Conservation (phyloP, 2,329 filamentous ascomycete genomes). For the Gnomoniopsis smithogilvyi region DNA sequence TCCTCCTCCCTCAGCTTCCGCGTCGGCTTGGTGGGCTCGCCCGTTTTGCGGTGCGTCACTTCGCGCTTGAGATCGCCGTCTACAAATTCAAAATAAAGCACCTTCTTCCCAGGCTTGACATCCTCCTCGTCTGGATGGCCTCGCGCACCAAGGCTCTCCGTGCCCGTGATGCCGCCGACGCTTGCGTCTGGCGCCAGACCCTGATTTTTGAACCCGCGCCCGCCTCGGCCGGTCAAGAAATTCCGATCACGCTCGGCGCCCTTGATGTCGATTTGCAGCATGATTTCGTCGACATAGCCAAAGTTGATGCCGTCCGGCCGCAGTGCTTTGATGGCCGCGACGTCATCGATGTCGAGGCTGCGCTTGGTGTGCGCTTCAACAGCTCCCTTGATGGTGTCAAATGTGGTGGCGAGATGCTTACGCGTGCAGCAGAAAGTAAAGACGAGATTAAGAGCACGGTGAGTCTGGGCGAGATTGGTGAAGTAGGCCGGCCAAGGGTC, state of each 20-base stretch:
- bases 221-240: conserved; percentile 53
- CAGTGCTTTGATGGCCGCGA: conserved; percentile 76
- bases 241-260: conserved; percentile 64
- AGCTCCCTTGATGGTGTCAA: conserved; percentile 79
- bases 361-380: conserved; percentile 80
- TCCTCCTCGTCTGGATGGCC: conserved; percentile 24
- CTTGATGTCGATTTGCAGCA: conserved; percentile 75
- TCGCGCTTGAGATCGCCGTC: conserved; percentile 88
- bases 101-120: conserved; percentile 51
- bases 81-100: conserved; percentile 87
- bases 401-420: conserved; percentile 88
- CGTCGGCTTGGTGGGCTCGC: conserved; percentile 65
- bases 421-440: conserved; percentile 94
- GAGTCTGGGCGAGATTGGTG: conserved; percentile 68
- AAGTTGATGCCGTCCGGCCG: conserved; percentile 79
- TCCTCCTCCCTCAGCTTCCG: conserved; percentile 72
- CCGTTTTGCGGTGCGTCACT: conserved; percentile 68
- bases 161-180: conserved; percentile 53
- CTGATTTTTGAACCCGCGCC: conserved; percentile 45
- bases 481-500: conserved; percentile 71
- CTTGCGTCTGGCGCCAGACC: conserved; percentile 52
- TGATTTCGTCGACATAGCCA: conserved; percentile 79
- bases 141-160: conserved; percentile 36
- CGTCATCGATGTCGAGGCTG: conserved; percentile 69
- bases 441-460: conserved; percentile 85